phyloP scores from a whole-genome alignment of 148 eudicot genomes.

The Beta vulgaris region DNA sequence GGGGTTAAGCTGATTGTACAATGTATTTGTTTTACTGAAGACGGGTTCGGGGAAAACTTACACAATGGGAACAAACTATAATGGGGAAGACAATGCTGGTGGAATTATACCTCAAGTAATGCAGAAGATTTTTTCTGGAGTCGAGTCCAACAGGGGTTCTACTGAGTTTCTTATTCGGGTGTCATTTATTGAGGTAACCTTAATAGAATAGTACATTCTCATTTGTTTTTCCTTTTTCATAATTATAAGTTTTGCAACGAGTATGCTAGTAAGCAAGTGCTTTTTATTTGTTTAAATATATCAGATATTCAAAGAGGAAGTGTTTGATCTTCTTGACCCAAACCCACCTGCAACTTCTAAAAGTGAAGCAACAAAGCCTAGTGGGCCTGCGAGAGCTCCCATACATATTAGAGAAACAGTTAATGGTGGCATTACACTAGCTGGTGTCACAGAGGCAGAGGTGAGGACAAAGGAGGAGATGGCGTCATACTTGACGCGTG shows the following conservation, averaged over 20 bases:
- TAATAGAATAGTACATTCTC: not conserved
- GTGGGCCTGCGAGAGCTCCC: constrained; percentile 69
- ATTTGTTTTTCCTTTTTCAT: not conserved
- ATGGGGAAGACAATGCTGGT: constrained; percentile 48
- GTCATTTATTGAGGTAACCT: constrained; percentile 85
- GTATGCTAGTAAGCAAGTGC: not conserved
- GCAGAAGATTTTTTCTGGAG: constrained; percentile 72
- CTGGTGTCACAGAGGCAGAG: constrained; percentile 93
- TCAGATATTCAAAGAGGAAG: constrained; percentile 97
- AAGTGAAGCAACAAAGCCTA: constrained; percentile 48
- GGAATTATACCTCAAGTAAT: constrained; percentile 88
- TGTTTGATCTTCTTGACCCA: constrained; percentile 82
- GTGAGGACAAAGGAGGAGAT: constrained; percentile 85
- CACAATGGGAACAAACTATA: constrained; percentile 96
- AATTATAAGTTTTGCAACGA: not conserved
- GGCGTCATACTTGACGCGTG: constrained; percentile 70
- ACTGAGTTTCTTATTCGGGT: constrained; percentile 74
- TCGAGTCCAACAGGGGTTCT: constrained; percentile 49
- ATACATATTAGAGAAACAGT: constrained; percentile 87
- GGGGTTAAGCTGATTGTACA: constrained; percentile 7
- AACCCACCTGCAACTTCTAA: constrained; percentile 36
- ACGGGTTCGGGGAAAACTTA: constrained; percentile 97
- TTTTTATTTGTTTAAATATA: constrained; percentile 3
- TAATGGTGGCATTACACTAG: constrained; percentile 84
- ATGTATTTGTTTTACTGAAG: constrained; percentile 31